Evolutionary conservation across 768 basidiomycete species (phyloP).

Genomic region (Pilatotrama ljubarskyi): DNA sequence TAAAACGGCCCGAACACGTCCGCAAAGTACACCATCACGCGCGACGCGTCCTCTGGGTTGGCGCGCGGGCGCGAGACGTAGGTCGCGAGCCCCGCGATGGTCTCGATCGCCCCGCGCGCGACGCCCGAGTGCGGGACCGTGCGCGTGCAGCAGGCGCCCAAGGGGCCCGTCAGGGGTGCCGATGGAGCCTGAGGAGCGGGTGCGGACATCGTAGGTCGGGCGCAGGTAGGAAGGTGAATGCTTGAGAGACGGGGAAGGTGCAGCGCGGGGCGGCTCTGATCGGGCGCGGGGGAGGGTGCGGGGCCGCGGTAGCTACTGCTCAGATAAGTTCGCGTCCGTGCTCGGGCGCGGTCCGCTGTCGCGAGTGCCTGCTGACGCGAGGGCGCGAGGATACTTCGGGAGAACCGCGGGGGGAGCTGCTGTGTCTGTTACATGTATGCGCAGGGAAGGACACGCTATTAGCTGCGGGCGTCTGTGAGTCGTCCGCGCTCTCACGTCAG

Average conservation of each 20-base stretch:
- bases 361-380: not conserved
- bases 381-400: not conserved
- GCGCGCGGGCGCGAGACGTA: conserved; percentile 52
- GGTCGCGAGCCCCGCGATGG: conserved; percentile 47
- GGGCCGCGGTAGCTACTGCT: not conserved
- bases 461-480: no score
- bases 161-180: conserved; percentile 9
- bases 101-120: conserved; percentile 38
- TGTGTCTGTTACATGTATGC: no score
- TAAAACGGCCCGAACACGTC: conserved; percentile 63
- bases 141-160: conserved; percentile 51
- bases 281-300: not conserved
- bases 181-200: not conserved
- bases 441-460: no score
- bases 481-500: no score
- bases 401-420: not conserved
- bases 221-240: not conserved
- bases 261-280: not conserved
- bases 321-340: not conserved
- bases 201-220: not conserved
- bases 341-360: not conserved
- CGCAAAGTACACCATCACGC: conserved; percentile 54
- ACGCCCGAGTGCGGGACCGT: conserved; percentile 45
- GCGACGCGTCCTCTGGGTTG: not conserved
- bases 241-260: not conserved